phyloP scores from a whole-genome alignment of 2,329 filamentous ascomycete species.

The Apiospora rasikravindrae region DNA sequence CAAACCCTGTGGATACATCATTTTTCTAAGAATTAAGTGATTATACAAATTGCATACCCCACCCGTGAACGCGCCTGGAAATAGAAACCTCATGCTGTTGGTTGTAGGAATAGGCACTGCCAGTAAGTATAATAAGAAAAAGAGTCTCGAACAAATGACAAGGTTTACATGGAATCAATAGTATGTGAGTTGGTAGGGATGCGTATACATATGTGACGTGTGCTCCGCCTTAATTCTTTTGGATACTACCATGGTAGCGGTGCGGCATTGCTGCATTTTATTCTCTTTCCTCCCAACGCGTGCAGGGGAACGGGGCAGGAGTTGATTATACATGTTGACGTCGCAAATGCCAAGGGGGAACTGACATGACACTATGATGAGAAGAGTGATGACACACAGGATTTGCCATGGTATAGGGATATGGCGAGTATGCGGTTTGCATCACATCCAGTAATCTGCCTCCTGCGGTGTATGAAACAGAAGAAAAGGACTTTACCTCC shows the following conservation, averaged over 20 bases:
- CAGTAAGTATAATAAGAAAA: slow-evolving; percentile 6
- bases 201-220: not conserved
- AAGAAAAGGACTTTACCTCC: not conserved
- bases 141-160: not conserved
- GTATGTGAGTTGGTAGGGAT: not conserved
- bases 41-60: not conserved
- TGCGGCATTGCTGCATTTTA: slow-evolving; percentile 4
- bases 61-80: not conserved
- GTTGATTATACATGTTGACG: not conserved
- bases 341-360: not conserved
- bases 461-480: slow-evolving; percentile 17
- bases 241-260: not conserved
- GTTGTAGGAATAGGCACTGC: not conserved
- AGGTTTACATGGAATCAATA: not conserved
- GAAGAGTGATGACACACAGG: no score
- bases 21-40: not conserved
- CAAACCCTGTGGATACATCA: not conserved
- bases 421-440: not conserved
- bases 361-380: not conserved
- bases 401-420: not conserved
- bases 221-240: not conserved
- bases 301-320: not conserved
- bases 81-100: not conserved
- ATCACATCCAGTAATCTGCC: slow-evolving; percentile 22
- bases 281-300: not conserved